Evolutionary conservation across 257 asterid genomes (phyloP).

Genomic region (Jaltomata sinuosa): DNA sequence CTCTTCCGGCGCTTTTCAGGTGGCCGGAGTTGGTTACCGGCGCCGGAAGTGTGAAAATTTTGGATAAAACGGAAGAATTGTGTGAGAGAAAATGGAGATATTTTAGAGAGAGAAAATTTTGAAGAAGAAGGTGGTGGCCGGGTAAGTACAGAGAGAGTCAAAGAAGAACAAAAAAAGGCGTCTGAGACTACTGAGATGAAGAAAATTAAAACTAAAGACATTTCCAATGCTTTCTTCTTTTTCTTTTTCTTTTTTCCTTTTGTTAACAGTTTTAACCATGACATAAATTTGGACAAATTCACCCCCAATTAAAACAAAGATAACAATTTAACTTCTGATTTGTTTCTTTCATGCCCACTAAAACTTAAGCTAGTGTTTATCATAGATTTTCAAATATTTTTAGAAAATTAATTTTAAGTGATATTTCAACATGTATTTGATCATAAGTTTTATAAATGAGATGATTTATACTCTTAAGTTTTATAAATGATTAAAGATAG

Average conservation of each 20-base stretch:
- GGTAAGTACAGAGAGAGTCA: not conserved
- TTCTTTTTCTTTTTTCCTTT: not conserved
- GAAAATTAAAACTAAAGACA: not conserved
- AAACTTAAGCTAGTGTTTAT: too few relatives aligned
- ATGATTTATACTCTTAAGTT: too few relatives aligned
- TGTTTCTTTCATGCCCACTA: too few relatives aligned
- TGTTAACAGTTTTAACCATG: not conserved
- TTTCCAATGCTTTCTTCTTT: not conserved
- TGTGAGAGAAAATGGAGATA: not conserved
- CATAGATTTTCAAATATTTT: too few relatives aligned
- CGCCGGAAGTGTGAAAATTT: conserved; percentile 3
- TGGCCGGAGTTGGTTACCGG: not conserved
- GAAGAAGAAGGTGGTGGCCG: conserved; percentile 1
- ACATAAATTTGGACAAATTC: not conserved
- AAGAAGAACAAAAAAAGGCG: conserved; percentile 2
- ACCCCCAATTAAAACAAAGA: not conserved
- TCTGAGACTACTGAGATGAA: not conserved
- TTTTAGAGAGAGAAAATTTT: not conserved
- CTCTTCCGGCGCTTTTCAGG: not conserved
- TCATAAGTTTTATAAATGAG: too few relatives aligned
- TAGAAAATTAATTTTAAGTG: too few relatives aligned
- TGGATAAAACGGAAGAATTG: not conserved
- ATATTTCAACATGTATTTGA: too few relatives aligned
- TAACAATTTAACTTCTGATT: not conserved
- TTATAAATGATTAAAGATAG: too few relatives aligned